Evolutionary conservation across 306 rosid species (phyloP).

Genomic region (Castanea crenata): DNA sequence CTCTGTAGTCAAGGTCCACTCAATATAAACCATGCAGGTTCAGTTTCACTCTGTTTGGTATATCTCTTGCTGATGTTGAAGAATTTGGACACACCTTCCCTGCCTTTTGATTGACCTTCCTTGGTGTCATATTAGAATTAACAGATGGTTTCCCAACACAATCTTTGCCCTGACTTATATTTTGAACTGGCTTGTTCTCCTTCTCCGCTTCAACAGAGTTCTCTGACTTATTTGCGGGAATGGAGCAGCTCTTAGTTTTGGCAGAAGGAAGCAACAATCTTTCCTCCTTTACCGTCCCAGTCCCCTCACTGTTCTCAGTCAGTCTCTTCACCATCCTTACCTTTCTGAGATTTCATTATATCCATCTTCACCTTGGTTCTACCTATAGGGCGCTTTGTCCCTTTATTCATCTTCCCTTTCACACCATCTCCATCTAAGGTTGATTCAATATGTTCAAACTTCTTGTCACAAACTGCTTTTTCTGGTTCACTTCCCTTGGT

Average conservation of each 20-base stretch:
- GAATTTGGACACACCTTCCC: conserved; percentile 11
- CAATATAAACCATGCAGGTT: conserved; percentile 62
- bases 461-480: conserved; percentile 8
- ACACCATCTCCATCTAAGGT: conserved; percentile 25
- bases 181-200: conserved; percentile 64
- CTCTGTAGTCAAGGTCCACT: conserved; percentile 74
- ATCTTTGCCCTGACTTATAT: conserved; percentile 16
- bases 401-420: conserved; percentile 35
- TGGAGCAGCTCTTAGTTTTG: conserved; percentile 23
- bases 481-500: conserved; percentile 29
- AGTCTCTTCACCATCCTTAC: conserved; percentile 26
- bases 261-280: conserved; percentile 31
- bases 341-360: conserved; percentile 23
- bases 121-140: conserved; percentile 26
- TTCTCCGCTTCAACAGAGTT: conserved; percentile 45
- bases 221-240: conserved; percentile 27
- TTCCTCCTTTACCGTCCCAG: conserved; percentile 29
- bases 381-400: conserved; percentile 31
- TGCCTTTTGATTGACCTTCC: conserved; percentile 30
- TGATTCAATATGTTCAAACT: conserved; percentile 30
- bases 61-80: conserved; percentile 28
- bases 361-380: conserved; percentile 35
- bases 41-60: conserved; percentile 26
- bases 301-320: conserved; percentile 27
- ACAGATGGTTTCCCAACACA: conserved; percentile 22